A percentile compares a stretch with the other conserved stretches of the same genome.
These are phyloP conservation scores for Podospora fimiseda DNA, from an alignment of 495 filamentous ascomycete species.

Conservation along the genomic window DNA sequence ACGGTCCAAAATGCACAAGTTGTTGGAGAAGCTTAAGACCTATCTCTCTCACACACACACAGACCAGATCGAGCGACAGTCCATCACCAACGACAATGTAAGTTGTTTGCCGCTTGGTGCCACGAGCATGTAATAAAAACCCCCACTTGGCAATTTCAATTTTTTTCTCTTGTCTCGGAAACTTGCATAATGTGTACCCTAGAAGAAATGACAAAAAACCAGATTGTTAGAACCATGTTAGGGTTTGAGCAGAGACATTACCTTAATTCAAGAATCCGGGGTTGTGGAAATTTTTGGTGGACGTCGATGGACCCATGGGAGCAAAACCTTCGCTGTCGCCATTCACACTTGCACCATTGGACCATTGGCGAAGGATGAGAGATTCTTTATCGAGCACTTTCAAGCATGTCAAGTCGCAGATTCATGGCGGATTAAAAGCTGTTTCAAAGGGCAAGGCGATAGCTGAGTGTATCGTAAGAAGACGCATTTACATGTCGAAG, in stretches of 20 bases:
- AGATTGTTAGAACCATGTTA: background rate
- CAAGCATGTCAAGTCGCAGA: slow-evolving; percentile 2
- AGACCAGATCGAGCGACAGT: too few relatives aligned
- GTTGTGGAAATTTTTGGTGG: background rate
- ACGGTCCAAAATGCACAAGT: too few relatives aligned
- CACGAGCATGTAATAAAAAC: too few relatives aligned
- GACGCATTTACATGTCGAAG: slow-evolving; percentile 4
- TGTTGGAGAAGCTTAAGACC: too few relatives aligned
- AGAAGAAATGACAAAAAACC: background rate
- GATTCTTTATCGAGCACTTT: background rate
- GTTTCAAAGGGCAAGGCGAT: background rate
- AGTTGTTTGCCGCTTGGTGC: too few relatives aligned
- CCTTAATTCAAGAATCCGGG: background rate
- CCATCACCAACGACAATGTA: too few relatives aligned
- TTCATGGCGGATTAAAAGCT: background rate
- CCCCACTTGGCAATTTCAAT: background rate
- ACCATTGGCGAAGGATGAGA: background rate
- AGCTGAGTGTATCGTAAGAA: background rate
- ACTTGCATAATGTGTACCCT: background rate
- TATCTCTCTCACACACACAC: too few relatives aligned
- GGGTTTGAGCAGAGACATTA: background rate
- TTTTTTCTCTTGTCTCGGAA: slow-evolving; percentile 2
- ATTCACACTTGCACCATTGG: slow-evolving; percentile 4
- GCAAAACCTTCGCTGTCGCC: background rate
- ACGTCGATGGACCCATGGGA: background rate